Evolutionary conservation across 805 yeast genomes (phyloP).

Genomic region (Huiozyma sinensis): DNA sequence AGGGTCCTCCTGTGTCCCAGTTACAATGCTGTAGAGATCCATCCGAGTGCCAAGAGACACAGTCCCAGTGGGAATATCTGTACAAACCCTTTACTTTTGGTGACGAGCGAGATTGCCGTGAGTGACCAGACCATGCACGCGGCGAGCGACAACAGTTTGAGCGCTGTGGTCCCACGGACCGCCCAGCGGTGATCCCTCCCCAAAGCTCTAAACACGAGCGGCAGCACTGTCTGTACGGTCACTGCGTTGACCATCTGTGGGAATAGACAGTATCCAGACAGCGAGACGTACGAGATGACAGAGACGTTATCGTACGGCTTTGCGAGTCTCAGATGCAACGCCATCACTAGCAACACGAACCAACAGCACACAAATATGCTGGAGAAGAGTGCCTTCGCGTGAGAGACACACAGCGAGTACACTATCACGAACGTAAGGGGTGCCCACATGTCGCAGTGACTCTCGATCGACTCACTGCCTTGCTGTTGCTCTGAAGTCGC

Average conservation of each 20-base stretch:
- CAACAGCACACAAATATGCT: constrained; percentile 25
- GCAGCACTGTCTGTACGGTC: constrained; percentile 18
- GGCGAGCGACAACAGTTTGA: neutral
- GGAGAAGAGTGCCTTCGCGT: constrained; percentile 23
- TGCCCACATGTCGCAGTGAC: constrained; percentile 28
- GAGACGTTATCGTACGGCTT: constrained; percentile 19
- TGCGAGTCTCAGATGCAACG: constrained; percentile 21
- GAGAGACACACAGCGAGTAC: constrained; percentile 25
- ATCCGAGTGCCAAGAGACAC: constrained; percentile 18
- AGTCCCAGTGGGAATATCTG: constrained; percentile 21
- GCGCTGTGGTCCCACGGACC: neutral
- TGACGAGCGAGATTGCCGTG: constrained; percentile 10
- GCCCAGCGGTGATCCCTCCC: constrained; percentile 1
- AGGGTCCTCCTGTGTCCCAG: neutral
- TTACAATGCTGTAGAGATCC: constrained; percentile 16
- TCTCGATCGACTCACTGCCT: constrained; percentile 2
- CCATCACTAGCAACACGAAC: constrained; percentile 20
- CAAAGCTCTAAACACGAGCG: constrained; percentile 14
- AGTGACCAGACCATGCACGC: constrained; percentile 1
- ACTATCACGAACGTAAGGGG: constrained; percentile 24
- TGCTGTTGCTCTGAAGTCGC: constrained; percentile 2
- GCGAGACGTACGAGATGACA: constrained; percentile 23
- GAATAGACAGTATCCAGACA: constrained; percentile 27
- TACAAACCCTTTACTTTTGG: constrained; percentile 14
- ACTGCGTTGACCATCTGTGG: constrained; percentile 24